A percentile compares a stretch with the other conserved stretches of the same genome.
Conservation (phyloP, 805 yeast genomes). For the Candida tallmaniae region DNA sequence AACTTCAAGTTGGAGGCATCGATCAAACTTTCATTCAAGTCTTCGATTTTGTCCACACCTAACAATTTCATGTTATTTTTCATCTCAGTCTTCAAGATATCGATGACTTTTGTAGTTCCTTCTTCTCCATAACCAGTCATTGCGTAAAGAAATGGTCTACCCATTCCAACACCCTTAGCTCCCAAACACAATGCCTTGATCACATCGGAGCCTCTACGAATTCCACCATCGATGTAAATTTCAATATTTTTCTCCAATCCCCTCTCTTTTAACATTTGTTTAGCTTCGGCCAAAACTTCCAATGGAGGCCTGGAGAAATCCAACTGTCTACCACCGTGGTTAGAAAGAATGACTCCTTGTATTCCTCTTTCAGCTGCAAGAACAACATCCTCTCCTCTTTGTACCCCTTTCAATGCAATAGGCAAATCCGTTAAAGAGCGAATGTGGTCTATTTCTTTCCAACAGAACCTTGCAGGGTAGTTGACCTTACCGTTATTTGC, state of each 20-base stretch:
- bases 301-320: constrained; percentile 76
- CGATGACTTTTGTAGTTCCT: constrained; percentile 56
- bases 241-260: constrained; percentile 33
- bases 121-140: constrained; percentile 58
- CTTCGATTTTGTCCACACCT: constrained; percentile 62
- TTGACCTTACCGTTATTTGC: constrained; percentile 7
- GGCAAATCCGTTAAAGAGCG: constrained; percentile 35
- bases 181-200: constrained; percentile 65
- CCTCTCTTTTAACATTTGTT: constrained; percentile 53
- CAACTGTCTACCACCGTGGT: constrained; percentile 88
- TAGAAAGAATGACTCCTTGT: constrained; percentile 73
- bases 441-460: constrained; percentile 24
- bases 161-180: constrained; percentile 65
- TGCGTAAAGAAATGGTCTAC: constrained; percentile 61
- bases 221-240: constrained; percentile 63
- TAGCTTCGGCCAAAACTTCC: constrained; percentile 64
- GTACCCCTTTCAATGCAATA: constrained; percentile 66
- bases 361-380: constrained; percentile 67
- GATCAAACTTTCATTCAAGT: constrained; percentile 36
- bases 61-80: constrained; percentile 74
- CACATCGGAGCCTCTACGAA: constrained; percentile 62
- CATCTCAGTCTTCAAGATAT: constrained; percentile 62
- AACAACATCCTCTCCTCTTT: constrained; percentile 72
- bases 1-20: constrained; percentile 20
- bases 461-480: constrained; percentile 11